phyloP scores from a whole-genome alignment of 805 yeast species.

The Starmerella ratchasimensis region DNA sequence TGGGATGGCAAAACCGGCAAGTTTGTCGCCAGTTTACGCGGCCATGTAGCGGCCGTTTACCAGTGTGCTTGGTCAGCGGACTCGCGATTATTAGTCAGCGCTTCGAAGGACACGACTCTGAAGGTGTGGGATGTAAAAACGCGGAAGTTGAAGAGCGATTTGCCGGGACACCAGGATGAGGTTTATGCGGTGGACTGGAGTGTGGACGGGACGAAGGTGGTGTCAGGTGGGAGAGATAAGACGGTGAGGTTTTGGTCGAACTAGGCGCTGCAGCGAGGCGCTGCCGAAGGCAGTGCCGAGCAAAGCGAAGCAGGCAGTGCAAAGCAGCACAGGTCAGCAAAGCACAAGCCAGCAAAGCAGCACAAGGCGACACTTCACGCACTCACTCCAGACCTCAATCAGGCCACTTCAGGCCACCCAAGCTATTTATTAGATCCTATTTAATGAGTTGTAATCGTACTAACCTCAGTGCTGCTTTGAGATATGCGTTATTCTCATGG shows the following conservation, averaged over 20 bases:
- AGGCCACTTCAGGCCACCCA: too few relatives aligned
- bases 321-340: too few relatives aligned
- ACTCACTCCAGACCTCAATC: too few relatives aligned
- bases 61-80: slow-evolving; percentile 98
- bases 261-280: too few relatives aligned
- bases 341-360: too few relatives aligned
- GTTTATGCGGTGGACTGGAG: slow-evolving; percentile 98
- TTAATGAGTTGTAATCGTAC: too few relatives aligned
- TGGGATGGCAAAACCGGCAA: slow-evolving; percentile 95
- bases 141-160: slow-evolving; percentile 66
- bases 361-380: too few relatives aligned
- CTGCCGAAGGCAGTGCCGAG: too few relatives aligned
- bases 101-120: slow-evolving; percentile 90
- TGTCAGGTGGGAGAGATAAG: slow-evolving; percentile 97
- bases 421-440: too few relatives aligned
- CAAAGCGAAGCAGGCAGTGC: too few relatives aligned
- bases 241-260: slow-evolving; percentile 86
- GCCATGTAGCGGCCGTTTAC: slow-evolving; percentile 96
- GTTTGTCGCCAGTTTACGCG: slow-evolving; percentile 78
- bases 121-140: slow-evolving; percentile 94
- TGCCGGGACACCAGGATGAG: slow-evolving; percentile 94
- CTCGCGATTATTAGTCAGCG: slow-evolving; percentile 75
- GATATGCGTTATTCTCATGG: too few relatives aligned
- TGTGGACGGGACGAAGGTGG: slow-evolving; percentile 81
- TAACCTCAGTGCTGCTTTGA: too few relatives aligned